phyloP scores from a whole-genome alignment of 495 filamentous ascomycete genomes.

The Sordaria brevicollis region DNA sequence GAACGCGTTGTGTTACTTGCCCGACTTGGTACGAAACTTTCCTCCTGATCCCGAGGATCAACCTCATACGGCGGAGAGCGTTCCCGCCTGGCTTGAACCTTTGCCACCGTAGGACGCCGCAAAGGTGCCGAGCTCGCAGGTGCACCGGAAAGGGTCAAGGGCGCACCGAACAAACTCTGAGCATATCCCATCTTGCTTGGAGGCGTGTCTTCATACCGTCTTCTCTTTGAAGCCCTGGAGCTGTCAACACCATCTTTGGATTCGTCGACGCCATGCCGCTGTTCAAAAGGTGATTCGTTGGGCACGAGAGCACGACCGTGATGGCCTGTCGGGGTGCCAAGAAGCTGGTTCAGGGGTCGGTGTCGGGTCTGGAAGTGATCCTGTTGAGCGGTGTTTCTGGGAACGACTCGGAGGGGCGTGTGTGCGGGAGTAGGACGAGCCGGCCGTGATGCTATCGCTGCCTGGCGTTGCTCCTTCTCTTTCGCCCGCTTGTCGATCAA shows the following conservation, averaged over 20 bases:
- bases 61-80: conserved; percentile 4
- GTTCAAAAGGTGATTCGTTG: conserved; percentile 40
- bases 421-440: conserved; percentile 2
- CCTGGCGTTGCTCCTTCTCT: conserved; percentile 35
- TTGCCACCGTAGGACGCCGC: conserved; percentile 7
- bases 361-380: conserved; percentile 28
- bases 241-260: conserved; percentile 5
- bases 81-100: background rate
- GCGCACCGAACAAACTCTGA: conserved; percentile 40
- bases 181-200: conserved; percentile 41
- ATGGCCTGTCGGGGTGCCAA: conserved; percentile 39
- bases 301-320: conserved; percentile 40
- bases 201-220: conserved; percentile 23
- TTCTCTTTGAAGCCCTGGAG: conserved; percentile 24
- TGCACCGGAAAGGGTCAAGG: conserved; percentile 31
- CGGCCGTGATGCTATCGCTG: conserved; percentile 21
- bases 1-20: background rate
- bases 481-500: conserved; percentile 56
- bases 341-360: conserved; percentile 33
- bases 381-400: background rate
- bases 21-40: background rate
- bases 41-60: background rate
- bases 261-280: conserved; percentile 22
- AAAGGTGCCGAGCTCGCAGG: conserved; percentile 26
- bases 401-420: conserved; percentile 1